phyloP scores from a whole-genome alignment of 495 filamentous ascomycete species.

The Rhizodiscina lignyota region DNA sequence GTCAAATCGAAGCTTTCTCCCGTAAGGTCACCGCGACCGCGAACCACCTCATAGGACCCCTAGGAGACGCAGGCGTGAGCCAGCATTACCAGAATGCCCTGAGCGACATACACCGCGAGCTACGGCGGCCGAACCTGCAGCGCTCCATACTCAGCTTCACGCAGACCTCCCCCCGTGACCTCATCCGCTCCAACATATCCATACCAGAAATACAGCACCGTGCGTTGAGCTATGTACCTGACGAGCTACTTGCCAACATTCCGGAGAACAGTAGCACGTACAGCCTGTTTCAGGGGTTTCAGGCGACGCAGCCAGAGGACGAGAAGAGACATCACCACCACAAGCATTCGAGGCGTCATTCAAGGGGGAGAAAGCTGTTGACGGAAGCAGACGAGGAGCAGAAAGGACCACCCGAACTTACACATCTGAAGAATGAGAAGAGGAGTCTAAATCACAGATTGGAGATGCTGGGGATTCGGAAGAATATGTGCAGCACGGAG shows the following conservation, averaged over 20 bases:
- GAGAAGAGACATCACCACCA: conserved; percentile 49
- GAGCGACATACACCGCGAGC: conserved; percentile 73
- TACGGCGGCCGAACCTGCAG: conserved; percentile 68
- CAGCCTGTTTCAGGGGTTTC: conserved; percentile 91
- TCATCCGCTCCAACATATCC: conserved; percentile 83
- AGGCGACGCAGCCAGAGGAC: conserved; percentile 61
- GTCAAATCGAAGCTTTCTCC: conserved; percentile 81
- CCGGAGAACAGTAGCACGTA: conserved; percentile 73
- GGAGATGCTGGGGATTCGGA: conserved; percentile 82
- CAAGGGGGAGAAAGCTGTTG: conserved; percentile 34
- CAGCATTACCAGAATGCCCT: conserved; percentile 71
- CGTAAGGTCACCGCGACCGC: conserved; percentile 92
- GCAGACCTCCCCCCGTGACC: conserved; percentile 73
- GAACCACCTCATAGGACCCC: conserved; percentile 60
- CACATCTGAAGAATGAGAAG: conserved; percentile 61
- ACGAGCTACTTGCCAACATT: conserved; percentile 75
- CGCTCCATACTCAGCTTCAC: conserved; percentile 78
- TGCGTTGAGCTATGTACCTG: conserved; percentile 73
- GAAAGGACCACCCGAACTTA: conserved; percentile 44
- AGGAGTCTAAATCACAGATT: conserved; percentile 59
- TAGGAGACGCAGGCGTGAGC: conserved; percentile 41
- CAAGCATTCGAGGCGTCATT: conserved; percentile 38
- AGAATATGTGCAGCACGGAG: conserved; percentile 94
- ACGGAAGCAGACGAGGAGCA: conserved; percentile 26
- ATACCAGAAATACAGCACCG: conserved; percentile 88